Evolutionary conservation across 257 asterid genomes (phyloP).

Genomic region (Solanum dulcamara): DNA sequence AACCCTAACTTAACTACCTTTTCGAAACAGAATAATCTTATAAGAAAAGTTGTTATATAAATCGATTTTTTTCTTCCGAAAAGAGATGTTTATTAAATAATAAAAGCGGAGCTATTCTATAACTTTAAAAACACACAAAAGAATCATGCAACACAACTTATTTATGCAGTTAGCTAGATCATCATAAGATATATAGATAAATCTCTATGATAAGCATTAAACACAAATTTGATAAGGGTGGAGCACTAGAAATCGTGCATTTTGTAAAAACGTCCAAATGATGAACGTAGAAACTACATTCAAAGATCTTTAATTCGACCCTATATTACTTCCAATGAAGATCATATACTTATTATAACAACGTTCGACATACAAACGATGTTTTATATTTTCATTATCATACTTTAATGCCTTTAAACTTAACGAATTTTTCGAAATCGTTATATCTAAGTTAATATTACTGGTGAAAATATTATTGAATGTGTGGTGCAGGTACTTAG

Average conservation of each 20-base stretch:
- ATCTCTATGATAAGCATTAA: not conserved
- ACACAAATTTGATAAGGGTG: not conserved
- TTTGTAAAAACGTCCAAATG: not conserved
- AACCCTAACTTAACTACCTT: not conserved
- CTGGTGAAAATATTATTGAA: not conserved
- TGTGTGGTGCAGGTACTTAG: constrained; percentile 33
- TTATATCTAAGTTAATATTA: not conserved
- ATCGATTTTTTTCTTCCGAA: no score
- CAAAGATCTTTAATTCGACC: not conserved
- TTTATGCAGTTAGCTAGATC: no score
- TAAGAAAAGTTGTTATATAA: no score
- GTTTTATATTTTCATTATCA: not conserved
- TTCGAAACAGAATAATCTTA: not conserved
- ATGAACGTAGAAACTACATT: not conserved
- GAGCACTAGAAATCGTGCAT: not conserved
- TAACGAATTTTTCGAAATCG: not conserved
- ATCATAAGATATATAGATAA: not conserved
- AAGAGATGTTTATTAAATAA: no score
- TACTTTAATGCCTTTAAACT: not conserved
- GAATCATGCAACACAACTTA: not conserved
- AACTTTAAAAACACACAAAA: not conserved
- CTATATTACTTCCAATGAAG: no score
- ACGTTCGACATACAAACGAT: not conserved
- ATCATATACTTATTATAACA: no score
- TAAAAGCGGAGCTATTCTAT: no score